Evolutionary conservation across 305 asterid species (phyloP), one percentile per base, ranked within the genome.

Genomic region (Salvia sclarea): DNA sequence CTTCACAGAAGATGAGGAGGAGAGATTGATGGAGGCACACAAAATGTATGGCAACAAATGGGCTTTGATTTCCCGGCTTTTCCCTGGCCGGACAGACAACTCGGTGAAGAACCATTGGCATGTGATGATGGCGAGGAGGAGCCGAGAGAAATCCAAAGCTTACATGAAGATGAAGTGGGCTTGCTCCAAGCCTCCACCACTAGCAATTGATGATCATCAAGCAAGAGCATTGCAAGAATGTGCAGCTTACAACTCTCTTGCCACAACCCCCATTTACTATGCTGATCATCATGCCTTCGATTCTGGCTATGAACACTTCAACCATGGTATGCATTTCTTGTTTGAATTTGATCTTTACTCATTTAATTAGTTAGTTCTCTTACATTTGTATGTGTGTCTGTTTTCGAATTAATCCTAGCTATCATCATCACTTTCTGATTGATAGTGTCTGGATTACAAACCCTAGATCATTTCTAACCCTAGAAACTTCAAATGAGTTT

Each of bases 41-140:
- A 54, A 79, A 6, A 61, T 43, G 1, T 76, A 76, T 8, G 90
- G 87, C 70, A 84, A 78, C 84, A 84, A 80, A 80, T 84, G 90
- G 90, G 80, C 90, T 0, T 43, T 82, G 33, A 84, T 84, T 40
- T 81, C 82, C 47, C 75, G 75, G 74, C 62, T 80, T 14, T 82
- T 84, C 22, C 85, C 87, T 0, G 90, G 87, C 3, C 74, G 90
- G 4, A 82, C 90, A 1, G 90, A 84, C 61, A 84, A 84, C 63
- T 79, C 87, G 0, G 81, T 84, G 38, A 84, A 84, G 78, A 84
- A 84, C 48, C 90, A 82, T 38, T 84, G 90, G 90, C 87, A 84
- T 72, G 90, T 84, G 16, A 3, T 82, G 69, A 84, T 72, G 81
- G 87, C 84, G 0, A 80, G 84, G 58, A 80, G 69, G 52, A 66